Conservation (phyloP, 306 rosid species). For the Citrullus mucosospermus region DNA sequence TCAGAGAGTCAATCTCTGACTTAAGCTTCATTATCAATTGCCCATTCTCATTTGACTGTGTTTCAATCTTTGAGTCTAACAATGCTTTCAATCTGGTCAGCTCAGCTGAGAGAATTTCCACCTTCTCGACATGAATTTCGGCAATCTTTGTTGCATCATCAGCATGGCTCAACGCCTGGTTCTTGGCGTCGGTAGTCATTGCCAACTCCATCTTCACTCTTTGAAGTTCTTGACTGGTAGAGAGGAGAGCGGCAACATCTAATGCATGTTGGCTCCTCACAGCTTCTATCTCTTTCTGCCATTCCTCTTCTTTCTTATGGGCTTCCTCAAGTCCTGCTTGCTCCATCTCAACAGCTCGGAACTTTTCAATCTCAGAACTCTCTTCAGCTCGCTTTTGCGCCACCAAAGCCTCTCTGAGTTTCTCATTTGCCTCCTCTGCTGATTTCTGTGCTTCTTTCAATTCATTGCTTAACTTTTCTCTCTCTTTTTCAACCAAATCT, state of each 20-base stretch:
- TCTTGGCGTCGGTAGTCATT: conserved; percentile 83
- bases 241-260: conserved; percentile 69
- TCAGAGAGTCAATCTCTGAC: conserved; percentile 47
- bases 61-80: conserved; percentile 67
- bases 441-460: conserved; percentile 69
- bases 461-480: conserved; percentile 48
- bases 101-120: conserved; percentile 64
- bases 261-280: conserved; percentile 79
- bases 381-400: conserved; percentile 88
- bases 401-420: conserved; percentile 72
- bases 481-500: conserved; percentile 57
- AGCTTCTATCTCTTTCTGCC: conserved; percentile 70
- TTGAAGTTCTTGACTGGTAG: conserved; percentile 79
- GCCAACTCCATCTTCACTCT: conserved; percentile 58
- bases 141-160: conserved; percentile 90
- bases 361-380: conserved; percentile 85
- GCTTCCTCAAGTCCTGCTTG: conserved; percentile 85
- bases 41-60: conserved; percentile 42
- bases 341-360: conserved; percentile 87
- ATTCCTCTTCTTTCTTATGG: conserved; percentile 76
- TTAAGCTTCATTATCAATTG: conserved; percentile 37
- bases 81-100: conserved; percentile 45
- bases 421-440: conserved; percentile 74
- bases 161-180: conserved; percentile 86
- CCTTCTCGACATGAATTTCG: conserved; percentile 71